Conservation (phyloP, 139 green algal genomes). For the Coelastrella sp. region DNA sequence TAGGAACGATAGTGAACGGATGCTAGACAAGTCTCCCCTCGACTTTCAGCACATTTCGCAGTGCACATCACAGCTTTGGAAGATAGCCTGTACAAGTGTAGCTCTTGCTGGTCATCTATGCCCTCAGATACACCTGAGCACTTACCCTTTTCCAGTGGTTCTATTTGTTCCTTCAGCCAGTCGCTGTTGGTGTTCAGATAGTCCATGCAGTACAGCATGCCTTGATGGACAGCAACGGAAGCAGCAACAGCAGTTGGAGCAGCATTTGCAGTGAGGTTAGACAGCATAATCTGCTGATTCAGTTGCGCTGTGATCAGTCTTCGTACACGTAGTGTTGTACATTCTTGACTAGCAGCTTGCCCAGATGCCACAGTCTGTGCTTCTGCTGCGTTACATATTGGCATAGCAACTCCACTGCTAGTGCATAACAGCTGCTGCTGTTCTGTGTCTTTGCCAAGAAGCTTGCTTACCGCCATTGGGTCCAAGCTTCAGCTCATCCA, state of each 20-base stretch:
- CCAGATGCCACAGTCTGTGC: too few species aligned
- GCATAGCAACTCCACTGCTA: not conserved
- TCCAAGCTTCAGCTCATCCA: slow-evolving; percentile 72
- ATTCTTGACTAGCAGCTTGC: too few species aligned
- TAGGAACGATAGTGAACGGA: not conserved
- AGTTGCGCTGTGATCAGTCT: too few species aligned
- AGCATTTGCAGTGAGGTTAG: not conserved
- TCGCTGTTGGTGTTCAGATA: slow-evolving; percentile 86
- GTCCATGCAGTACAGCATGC: slow-evolving; percentile 85
- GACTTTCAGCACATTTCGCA: too few species aligned
- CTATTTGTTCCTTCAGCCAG: slow-evolving; percentile 86
- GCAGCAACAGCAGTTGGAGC: not conserved
- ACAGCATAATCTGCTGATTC: too few species aligned
- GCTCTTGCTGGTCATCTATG: too few species aligned
- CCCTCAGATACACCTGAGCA: not conserved
- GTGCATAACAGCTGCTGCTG: not conserved
- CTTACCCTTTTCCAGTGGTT: slow-evolving; percentile 70
- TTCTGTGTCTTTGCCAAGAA: not conserved
- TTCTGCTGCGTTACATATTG: too few species aligned
- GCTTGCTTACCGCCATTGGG: slow-evolving; percentile 77
- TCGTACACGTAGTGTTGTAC: too few species aligned
- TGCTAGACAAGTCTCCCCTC: too few species aligned
- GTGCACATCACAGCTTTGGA: too few species aligned
- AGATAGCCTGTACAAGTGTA: too few species aligned
- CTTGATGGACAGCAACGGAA: slow-evolving; percentile 42